These are phyloP conservation scores for Komagataea norvegica DNA, from an alignment of 1,139 yeast species.

Conservation along the genomic window DNA sequence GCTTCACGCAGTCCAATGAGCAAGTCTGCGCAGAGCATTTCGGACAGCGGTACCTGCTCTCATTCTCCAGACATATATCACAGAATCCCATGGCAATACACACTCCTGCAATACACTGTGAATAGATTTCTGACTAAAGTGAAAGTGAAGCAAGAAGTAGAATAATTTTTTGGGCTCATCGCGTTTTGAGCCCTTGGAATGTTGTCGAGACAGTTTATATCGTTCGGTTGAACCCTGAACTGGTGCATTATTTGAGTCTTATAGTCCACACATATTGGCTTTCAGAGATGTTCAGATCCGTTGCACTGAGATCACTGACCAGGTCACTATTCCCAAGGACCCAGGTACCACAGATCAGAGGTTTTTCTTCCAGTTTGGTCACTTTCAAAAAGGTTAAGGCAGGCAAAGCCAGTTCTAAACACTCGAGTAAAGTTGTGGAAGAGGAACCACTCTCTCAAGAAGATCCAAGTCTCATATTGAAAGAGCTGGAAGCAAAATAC, in stretches of 20 bases:
- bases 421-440: slow-evolving; percentile 4
- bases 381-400: slow-evolving; percentile 8
- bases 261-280: too few relatives aligned
- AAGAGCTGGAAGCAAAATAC: slow-evolving; percentile 40
- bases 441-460: slow-evolving; percentile 20
- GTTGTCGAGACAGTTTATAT: neutral
- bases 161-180: slow-evolving; percentile 2
- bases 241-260: too few relatives aligned
- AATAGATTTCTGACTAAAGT: too few relatives aligned
- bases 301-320: too few relatives aligned
- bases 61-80: slow-evolving; percentile 44
- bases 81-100: slow-evolving; percentile 29
- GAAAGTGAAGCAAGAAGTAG: too few relatives aligned
- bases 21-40: slow-evolving; percentile 69
- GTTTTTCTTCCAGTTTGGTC: neutral
- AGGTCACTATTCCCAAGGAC: neutral
- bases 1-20: slow-evolving; percentile 61
- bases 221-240: too few relatives aligned
- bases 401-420: slow-evolving; percentile 4
- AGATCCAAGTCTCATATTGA: slow-evolving; percentile 32
- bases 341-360: neutral
- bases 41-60: slow-evolving; percentile 76
- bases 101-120: too few relatives aligned
- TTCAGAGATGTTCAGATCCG: neutral
- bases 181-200: neutral